Evolutionary conservation across 257 asterid species (phyloP), one percentile per base, ranked within the genome.

Genomic region (Ilex asprella): DNA sequence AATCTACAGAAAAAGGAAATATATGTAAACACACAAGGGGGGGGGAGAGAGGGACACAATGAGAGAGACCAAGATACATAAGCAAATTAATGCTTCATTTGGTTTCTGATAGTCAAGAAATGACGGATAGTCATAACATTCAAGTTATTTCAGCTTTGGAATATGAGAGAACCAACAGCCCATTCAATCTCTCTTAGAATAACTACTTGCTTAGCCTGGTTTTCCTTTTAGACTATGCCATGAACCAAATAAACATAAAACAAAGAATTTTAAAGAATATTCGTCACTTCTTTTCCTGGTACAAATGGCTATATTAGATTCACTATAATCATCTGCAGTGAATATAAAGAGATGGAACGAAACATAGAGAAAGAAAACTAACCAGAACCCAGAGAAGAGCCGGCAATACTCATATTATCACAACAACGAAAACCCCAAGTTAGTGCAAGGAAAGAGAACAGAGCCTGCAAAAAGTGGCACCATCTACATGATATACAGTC

Each of bases 371-470:
- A 57, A 39, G 6, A 67, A 49, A 27, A 72, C 90, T 77, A 68
- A 84, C 95, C 90, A 79, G 90, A 76, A 75, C 81, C 79, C 7
- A 73, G 58, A 13, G 93, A 84, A 55, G 95, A 72, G 56, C 85
- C 86, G 6, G 88, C 52, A 64, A 79, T 75, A 69, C 90, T 87
- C 95, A 87, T 86, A 30, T 62, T 79, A 75, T 74, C 78, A 21
- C 63, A 67, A 63, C 11, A 74, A 62, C 62, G 39, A 16, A 39
- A 55, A 29, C 78, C 59, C 61, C 73, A 54, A 52, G 52, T 56
- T 52, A 14, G 31, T 43, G 31, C 56, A n/a, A 11, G 35, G 44
- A n/a, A 31, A 4, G 44, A 62, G 52, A 62, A 58, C 30, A 16
- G 55, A 61, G 67, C 72, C 77, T 64, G 76, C 68, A 68, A 27